These are phyloP conservation scores for Colletotrichum zoysiae DNA, from an alignment of 2,329 filamentous ascomycete genomes.

Conservation along the genomic window DNA sequence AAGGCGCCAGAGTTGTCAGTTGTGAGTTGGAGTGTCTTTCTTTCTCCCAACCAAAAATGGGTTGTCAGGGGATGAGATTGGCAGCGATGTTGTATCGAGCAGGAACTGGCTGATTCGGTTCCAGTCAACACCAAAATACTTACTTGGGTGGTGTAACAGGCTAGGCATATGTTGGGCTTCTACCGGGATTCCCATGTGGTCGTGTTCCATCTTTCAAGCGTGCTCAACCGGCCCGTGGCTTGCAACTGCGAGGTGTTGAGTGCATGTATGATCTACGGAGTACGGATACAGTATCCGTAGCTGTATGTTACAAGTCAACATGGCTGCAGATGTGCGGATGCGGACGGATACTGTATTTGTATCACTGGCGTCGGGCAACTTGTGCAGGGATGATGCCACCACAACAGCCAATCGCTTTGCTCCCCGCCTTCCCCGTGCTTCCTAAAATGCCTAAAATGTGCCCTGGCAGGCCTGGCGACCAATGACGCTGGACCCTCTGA, in stretches of 20 bases:
- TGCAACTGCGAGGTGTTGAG: not conserved
- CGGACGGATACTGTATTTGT: not conserved
- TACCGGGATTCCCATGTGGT: too few relatives aligned
- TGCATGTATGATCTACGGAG: not conserved
- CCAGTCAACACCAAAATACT: too few relatives aligned
- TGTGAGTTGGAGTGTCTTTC: not conserved
- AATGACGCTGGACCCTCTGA: slow-evolving; percentile 14
- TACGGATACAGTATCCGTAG: not conserved
- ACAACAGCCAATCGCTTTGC: slow-evolving; percentile 9
- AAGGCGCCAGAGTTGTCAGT: not conserved
- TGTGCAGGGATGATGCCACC: slow-evolving; percentile 9
- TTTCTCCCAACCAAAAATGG: not conserved
- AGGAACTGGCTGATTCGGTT: too few relatives aligned
- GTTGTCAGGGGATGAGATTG: not conserved
- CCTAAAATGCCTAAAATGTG: slow-evolving; percentile 8
- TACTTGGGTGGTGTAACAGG: too few relatives aligned
- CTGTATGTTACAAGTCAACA: not conserved
- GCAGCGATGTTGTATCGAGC: too few relatives aligned
- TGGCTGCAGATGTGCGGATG: not conserved
- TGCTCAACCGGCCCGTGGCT: not conserved
- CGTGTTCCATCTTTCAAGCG: too few relatives aligned
- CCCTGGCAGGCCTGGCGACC: slow-evolving; percentile 23
- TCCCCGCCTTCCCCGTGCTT: slow-evolving; percentile 22
- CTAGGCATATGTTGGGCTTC: not conserved
- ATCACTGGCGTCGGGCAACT: not conserved